Evolutionary conservation across 75 land plant species (phyloP).

Genomic region (Azolla pinnata): DNA sequence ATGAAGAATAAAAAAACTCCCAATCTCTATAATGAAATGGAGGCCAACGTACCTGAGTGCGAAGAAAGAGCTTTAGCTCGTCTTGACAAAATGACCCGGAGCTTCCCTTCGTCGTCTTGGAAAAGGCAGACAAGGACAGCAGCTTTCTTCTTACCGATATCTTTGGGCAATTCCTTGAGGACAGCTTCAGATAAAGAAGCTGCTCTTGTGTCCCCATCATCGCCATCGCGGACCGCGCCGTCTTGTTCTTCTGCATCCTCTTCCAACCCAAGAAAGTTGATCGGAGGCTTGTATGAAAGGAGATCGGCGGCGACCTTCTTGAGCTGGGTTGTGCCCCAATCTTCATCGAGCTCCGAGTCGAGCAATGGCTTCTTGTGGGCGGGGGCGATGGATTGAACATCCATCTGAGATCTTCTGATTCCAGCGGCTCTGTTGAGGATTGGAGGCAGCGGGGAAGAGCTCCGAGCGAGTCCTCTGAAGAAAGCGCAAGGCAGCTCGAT

Average conservation of each 20-base stretch:
- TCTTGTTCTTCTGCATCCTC: neutral
- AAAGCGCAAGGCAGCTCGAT: too few relatives aligned
- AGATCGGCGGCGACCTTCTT: neutral
- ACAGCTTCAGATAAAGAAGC: neutral
- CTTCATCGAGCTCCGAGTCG: neutral
- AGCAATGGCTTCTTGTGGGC: too few relatives aligned
- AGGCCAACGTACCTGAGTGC: slow-evolving; percentile 48
- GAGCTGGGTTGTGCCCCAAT: slow-evolving; percentile 2
- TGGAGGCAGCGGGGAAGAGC: too few relatives aligned
- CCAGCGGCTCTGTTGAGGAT: too few relatives aligned
- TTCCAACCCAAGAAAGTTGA: neutral
- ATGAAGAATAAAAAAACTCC: too few relatives aligned
- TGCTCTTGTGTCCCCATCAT: neutral
- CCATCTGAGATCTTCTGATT: too few relatives aligned
- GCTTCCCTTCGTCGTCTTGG: slow-evolving; percentile 43
- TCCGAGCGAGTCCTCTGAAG: too few relatives aligned
- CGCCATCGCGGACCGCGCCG: neutral
- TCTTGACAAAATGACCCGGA: slow-evolving; percentile 78
- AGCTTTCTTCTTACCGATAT: slow-evolving; percentile 26
- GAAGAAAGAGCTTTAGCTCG: slow-evolving; percentile 61
- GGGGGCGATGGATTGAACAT: too few relatives aligned
- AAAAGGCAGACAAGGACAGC: slow-evolving; percentile 79
- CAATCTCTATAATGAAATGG: neutral
- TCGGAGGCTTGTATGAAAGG: neutral
- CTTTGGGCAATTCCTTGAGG: slow-evolving; percentile 1